These are phyloP conservation scores for Boletus sp. DNA, from an alignment of 1,284 basidiomycete genomes.

Conservation along the genomic window DNA sequence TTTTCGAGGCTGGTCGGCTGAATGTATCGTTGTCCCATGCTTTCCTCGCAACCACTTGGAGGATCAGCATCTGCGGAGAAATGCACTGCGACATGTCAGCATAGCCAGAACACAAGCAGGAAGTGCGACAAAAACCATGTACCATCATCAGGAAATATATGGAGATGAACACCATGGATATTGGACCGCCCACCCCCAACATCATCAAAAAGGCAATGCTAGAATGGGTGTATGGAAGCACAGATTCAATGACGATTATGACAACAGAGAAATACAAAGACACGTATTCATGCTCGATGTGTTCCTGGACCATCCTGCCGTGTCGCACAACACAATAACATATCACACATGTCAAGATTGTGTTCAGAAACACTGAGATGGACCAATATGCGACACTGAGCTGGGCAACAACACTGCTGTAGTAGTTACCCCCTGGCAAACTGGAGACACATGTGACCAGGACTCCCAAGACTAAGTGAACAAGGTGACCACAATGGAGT, in stretches of 20 bases:
- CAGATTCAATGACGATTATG: not conserved
- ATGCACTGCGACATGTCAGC: not conserved
- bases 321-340: not conserved
- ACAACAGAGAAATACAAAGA: not conserved
- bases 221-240: not conserved
- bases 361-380: not conserved
- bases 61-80: not conserved
- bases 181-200: not conserved
- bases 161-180: not conserved
- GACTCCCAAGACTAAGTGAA: not conserved
- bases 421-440: not conserved
- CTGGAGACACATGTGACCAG: not conserved
- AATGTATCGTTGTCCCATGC: not conserved
- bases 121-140: not conserved
- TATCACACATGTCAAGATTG: not conserved
- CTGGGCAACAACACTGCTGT: not conserved
- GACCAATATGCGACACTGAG: conserved; percentile 1
- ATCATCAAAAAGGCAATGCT: not conserved
- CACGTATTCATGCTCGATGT: not conserved
- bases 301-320: not conserved
- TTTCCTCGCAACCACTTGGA: not conserved
- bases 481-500: not conserved
- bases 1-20: not conserved
- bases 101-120: not conserved
- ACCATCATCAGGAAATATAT: not conserved